Percentiles rank a stretch among this genome's conserved stretches.
These are phyloP conservation scores for Breynia disticha DNA, from an alignment of 441 rosid species.

Conservation along the genomic window DNA sequence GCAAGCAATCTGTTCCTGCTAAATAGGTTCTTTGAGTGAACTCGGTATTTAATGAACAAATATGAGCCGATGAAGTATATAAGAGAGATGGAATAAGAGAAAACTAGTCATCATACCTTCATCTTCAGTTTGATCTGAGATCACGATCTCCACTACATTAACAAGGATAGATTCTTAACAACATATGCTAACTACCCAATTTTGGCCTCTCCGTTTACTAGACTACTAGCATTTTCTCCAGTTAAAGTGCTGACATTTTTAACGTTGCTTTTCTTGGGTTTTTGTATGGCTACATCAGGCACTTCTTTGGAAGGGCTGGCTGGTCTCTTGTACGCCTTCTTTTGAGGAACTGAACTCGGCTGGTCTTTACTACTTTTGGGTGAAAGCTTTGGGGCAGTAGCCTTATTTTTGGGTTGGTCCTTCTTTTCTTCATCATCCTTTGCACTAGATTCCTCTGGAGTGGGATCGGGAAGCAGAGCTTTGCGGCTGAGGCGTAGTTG, in stretches of 20 bases:
- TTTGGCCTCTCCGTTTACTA: slow-evolving; percentile 67
- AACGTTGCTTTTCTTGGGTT: slow-evolving; percentile 29
- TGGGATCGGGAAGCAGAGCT: slow-evolving; percentile 72
- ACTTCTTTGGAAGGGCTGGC: slow-evolving; percentile 39
- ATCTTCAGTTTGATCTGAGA: neutral
- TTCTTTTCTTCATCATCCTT: slow-evolving; percentile 29
- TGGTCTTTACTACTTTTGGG: slow-evolving; percentile 29
- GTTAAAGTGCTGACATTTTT: slow-evolving; percentile 28
- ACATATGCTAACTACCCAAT: slow-evolving; percentile 29
- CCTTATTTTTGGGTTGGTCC: slow-evolving; percentile 23
- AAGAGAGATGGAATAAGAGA: neutral
- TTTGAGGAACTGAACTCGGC: slow-evolving; percentile 33
- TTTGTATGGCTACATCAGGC: slow-evolving; percentile 21
- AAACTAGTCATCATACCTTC: slow-evolving; percentile 9
- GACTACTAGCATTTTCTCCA: slow-evolving; percentile 30
- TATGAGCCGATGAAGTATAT: too few relatives aligned
- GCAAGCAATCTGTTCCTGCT: too few relatives aligned
- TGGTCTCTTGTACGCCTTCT: slow-evolving; percentile 46
- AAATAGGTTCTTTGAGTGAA: too few relatives aligned
- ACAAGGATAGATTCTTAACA: slow-evolving; percentile 13
- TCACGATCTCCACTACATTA: slow-evolving; percentile 8
- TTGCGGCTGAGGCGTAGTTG: slow-evolving; percentile 92
- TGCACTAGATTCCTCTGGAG: slow-evolving; percentile 32
- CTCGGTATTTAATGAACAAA: too few relatives aligned
- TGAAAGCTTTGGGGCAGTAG: slow-evolving; percentile 22